A percentile compares a stretch with the other conserved stretches of the same genome.
Conservation (phyloP, 1,284 basidiomycete genomes). For the Boletus hoseneyae region DNA sequence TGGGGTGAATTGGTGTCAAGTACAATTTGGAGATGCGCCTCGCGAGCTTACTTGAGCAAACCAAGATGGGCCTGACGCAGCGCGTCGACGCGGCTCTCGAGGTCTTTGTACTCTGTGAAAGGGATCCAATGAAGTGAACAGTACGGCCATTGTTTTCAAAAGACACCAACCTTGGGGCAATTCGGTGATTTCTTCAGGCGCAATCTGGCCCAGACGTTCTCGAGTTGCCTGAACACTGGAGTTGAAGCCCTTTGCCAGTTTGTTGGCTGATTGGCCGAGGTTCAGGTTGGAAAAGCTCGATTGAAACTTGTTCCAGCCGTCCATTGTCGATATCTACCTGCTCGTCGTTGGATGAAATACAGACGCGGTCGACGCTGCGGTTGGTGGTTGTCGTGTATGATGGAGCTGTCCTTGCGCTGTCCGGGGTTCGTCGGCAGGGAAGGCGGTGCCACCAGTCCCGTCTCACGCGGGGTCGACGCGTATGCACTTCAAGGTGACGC, state of each 20-base stretch:
- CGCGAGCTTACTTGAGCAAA: conserved; percentile 66
- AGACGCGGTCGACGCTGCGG: too few relatives aligned
- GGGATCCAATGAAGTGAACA: background rate
- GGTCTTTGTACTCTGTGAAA: conserved; percentile 85
- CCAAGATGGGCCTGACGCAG: conserved; percentile 77
- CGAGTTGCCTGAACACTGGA: conserved; percentile 87
- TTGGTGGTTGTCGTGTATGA: background rate
- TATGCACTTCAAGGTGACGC: conserved; percentile 9
- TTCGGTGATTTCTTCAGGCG: conserved; percentile 93
- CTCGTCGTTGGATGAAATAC: background rate
- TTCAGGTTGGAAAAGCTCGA: conserved; percentile 59
- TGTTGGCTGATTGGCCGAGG: conserved; percentile 65
- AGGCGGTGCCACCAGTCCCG: conserved; percentile 13
- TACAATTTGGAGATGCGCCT: background rate
- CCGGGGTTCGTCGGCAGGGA: conserved; percentile 10
- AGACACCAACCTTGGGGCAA: conserved; percentile 67
- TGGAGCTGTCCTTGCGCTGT: conserved; percentile 5
- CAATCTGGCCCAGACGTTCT: conserved; percentile 87
- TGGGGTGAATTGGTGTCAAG: conserved; percentile 6
- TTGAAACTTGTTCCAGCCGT: conserved; percentile 70
- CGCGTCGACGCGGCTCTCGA: conserved; percentile 93
- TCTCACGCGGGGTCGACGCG: conserved; percentile 18
- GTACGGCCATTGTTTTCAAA: too few relatives aligned
- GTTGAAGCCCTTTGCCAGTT: conserved; percentile 79
- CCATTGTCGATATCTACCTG: conserved; percentile 47